phyloP scores from a whole-genome alignment of 106 monocot genomes.

The Vanilla planifolia region DNA sequence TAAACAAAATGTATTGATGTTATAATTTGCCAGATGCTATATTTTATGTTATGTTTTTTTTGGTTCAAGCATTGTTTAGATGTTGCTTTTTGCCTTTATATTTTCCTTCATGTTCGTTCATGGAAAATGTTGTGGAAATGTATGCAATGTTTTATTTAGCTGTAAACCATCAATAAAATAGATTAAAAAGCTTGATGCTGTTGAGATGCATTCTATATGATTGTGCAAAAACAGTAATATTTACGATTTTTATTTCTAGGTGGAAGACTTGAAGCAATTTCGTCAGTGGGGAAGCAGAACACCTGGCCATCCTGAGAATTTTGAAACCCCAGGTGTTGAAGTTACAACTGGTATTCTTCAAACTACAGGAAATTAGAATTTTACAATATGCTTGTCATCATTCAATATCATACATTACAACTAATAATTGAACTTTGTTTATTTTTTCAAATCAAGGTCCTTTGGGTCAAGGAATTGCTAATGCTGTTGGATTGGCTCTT shows the following conservation, averaged over 20 bases:
- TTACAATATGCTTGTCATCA: not conserved
- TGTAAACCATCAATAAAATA: too few relatives aligned
- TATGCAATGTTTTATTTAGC: too few relatives aligned
- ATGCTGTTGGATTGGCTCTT: constrained; percentile 70
- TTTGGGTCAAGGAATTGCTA: constrained; percentile 68
- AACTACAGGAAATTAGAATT: not conserved
- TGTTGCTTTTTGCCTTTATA: too few relatives aligned
- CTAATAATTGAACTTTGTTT: too few relatives aligned
- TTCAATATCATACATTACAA: not conserved
- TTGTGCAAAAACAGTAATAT: not conserved
- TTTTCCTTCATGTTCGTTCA: too few relatives aligned
- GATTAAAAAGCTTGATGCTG: not conserved
- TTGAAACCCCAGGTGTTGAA: constrained; percentile 89
- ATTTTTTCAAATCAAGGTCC: constrained; percentile 30
- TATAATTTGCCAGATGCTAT: too few relatives aligned
- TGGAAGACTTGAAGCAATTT: constrained; percentile 77
- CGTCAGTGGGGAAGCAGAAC: constrained; percentile 93
- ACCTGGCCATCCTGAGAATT: constrained; percentile 97
- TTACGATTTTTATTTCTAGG: constrained; percentile 28
- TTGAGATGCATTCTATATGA: not conserved
- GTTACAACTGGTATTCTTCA: constrained; percentile 83
- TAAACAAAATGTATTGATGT: too few relatives aligned
- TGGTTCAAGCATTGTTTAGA: too few relatives aligned
- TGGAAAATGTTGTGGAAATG: too few relatives aligned
- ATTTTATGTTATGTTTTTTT: too few relatives aligned